These are phyloP conservation scores for Podaxis rugospora DNA, from an alignment of 768 basidiomycete genomes.

Conservation along the genomic window DNA sequence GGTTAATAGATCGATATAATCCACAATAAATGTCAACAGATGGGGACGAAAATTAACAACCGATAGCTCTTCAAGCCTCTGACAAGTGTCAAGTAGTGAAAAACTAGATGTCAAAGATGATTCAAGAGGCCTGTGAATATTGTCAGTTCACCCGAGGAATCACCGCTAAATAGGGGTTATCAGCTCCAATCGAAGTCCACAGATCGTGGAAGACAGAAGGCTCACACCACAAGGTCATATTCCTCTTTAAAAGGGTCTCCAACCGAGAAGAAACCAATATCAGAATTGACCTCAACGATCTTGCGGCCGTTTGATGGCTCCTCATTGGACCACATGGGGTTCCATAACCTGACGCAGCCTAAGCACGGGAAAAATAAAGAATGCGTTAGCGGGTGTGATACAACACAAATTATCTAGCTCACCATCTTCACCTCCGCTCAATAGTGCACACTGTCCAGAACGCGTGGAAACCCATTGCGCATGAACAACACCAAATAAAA, in stretches of 20 bases:
- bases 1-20: background rate
- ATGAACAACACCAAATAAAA: background rate
- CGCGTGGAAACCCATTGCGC: slow-evolving; percentile 4
- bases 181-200: background rate
- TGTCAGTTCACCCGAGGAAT: slow-evolving; percentile 44
- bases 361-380: background rate
- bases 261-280: slow-evolving; percentile 54
- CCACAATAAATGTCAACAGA: background rate
- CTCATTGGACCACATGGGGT: slow-evolving; percentile 38
- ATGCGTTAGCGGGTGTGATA: background rate
- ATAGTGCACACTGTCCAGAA: slow-evolving; percentile 1
- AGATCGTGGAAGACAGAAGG: slow-evolving; percentile 8
- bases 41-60: background rate
- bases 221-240: slow-evolving; percentile 57
- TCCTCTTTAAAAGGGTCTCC: slow-evolving; percentile 53
- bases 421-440: slow-evolving; percentile 12
- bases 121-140: slow-evolving; percentile 30
- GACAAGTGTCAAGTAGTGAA: background rate
- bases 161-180: slow-evolving; percentile 32
- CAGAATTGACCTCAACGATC: slow-evolving; percentile 50
- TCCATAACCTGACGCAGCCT: slow-evolving; percentile 75
- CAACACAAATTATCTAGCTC: background rate
- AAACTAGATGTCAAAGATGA: background rate
- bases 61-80: background rate
- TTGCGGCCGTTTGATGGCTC: slow-evolving; percentile 40